Evolutionary conservation across 352 stramenopile species (phyloP).

Genomic region (Phytophthora kernoviae): DNA sequence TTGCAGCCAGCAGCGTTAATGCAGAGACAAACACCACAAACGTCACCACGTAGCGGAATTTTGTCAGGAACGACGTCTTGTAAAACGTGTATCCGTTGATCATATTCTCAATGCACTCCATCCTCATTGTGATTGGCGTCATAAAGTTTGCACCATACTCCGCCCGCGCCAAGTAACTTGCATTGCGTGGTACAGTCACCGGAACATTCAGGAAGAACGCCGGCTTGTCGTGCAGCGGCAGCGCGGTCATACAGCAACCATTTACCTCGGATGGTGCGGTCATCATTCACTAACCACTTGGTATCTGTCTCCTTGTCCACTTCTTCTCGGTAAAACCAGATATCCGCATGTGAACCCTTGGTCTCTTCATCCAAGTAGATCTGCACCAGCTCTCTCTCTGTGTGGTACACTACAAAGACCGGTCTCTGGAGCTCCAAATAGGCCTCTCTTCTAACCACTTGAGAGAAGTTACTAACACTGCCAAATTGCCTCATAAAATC

Average conservation of each 20-base stretch:
- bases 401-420: constrained; percentile 58
- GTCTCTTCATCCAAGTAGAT: constrained; percentile 60
- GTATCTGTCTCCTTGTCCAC: constrained; percentile 31
- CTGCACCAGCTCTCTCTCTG: constrained; percentile 67
- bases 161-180: constrained; percentile 58
- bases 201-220: constrained; percentile 59
- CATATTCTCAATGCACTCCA: constrained; percentile 85
- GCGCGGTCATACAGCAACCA: constrained; percentile 64
- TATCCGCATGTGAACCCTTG: constrained; percentile 69
- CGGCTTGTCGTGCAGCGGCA: constrained; percentile 49
- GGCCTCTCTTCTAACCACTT: constrained; percentile 45
- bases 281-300: constrained; percentile 70
- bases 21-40: constrained; percentile 32
- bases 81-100: constrained; percentile 81
- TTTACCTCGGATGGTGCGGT: constrained; percentile 74
- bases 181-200: constrained; percentile 60
- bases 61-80: constrained; percentile 38
- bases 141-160: constrained; percentile 78
- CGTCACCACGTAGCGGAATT: constrained; percentile 26
- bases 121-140: constrained; percentile 68
- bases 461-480: constrained; percentile 62
- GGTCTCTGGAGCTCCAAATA: constrained; percentile 48
- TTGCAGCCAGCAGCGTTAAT: constrained; percentile 34
- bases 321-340: constrained; percentile 78
- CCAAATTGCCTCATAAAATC: constrained; percentile 55